Evolutionary conservation across 176 grass and related monocot genomes (phyloP).

Genomic region (Poa annua): DNA sequence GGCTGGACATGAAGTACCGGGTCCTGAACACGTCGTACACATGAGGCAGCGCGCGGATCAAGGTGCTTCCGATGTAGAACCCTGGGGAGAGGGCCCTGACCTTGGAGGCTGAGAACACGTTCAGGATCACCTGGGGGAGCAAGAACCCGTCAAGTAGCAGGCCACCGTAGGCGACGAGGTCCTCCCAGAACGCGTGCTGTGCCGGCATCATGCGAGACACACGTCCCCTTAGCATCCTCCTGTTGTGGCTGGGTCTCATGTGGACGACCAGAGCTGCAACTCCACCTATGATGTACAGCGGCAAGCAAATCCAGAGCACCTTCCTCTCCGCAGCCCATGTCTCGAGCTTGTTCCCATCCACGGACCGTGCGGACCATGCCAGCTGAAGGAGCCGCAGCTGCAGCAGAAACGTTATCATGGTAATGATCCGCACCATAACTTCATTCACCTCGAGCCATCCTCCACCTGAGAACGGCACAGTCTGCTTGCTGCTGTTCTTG

Average conservation of each 20-base stretch:
- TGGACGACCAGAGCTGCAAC: slow-evolving; percentile 57
- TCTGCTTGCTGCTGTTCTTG: slow-evolving; percentile 61
- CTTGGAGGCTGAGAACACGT: slow-evolving; percentile 66
- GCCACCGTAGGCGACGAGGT: slow-evolving; percentile 65
- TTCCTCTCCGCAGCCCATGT: slow-evolving; percentile 82
- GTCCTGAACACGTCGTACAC: slow-evolving; percentile 72
- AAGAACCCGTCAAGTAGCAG: slow-evolving; percentile 77
- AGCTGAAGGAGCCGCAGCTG: slow-evolving; percentile 83
- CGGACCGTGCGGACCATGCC: slow-evolving; percentile 72
- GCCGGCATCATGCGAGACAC: slow-evolving; percentile 19
- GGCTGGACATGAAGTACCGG: slow-evolving; percentile 37
- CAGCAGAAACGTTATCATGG: slow-evolving; percentile 70
- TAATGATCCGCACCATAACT: slow-evolving; percentile 77
- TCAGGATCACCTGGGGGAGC: slow-evolving; percentile 79
- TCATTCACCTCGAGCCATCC: slow-evolving; percentile 87
- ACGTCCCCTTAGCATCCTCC: slow-evolving; percentile 27
- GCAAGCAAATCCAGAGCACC: slow-evolving; percentile 69
- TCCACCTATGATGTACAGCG: slow-evolving; percentile 79
- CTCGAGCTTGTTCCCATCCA: slow-evolving; percentile 50
- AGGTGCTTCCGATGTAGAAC: slow-evolving; percentile 75
- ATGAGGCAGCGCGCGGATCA: slow-evolving; percentile 66
- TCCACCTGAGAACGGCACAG: slow-evolving; percentile 45
- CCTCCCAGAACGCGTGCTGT: slow-evolving; percentile 59
- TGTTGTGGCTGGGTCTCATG: slow-evolving; percentile 39
- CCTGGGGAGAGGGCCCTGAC: slow-evolving; percentile 54